phyloP scores from a whole-genome alignment of 129 eudicot genomes.

The Centrapalus pauciflorus region DNA sequence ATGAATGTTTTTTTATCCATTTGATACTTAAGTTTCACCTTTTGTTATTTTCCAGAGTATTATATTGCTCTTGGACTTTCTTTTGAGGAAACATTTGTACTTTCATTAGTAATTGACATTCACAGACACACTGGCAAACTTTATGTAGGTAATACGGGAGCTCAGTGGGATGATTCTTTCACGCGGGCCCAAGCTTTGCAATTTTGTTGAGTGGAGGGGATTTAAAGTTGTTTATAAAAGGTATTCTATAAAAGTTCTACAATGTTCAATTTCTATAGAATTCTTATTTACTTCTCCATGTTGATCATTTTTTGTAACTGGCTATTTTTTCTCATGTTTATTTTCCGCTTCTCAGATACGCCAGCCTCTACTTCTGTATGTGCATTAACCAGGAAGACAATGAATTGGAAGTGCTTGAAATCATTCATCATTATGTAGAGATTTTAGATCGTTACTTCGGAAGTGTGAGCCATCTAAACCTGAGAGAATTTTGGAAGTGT shows the following conservation, averaged over 20 bases:
- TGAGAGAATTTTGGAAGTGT: neutral
- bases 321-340: neutral
- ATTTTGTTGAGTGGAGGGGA: slow-evolving; percentile 97
- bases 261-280: neutral
- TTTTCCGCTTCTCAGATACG: slow-evolving; percentile 63
- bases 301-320: slow-evolving; percentile 1
- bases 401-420: slow-evolving; percentile 88
- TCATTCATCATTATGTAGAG: slow-evolving; percentile 90
- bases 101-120: neutral
- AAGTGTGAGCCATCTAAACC: slow-evolving; percentile 57
- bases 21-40: neutral
- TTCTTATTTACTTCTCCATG: neutral
- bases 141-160: slow-evolving; percentile 76
- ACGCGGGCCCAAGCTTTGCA: slow-evolving; percentile 91
- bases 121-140: neutral
- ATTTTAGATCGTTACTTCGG: slow-evolving; percentile 90
- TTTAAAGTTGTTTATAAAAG: slow-evolving; percentile 88
- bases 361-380: slow-evolving; percentile 96
- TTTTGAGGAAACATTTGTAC: neutral
- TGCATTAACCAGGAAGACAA: slow-evolving; percentile 90
- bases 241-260: slow-evolving; percentile 27
- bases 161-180: slow-evolving; percentile 80
- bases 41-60: neutral
- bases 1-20: neutral
- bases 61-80: neutral